Percentiles rank a stretch among this genome's conserved stretches.
phyloP scores from a whole-genome alignment of 176 grass and related monocot genomes.

The Oryza coarctata region DNA sequence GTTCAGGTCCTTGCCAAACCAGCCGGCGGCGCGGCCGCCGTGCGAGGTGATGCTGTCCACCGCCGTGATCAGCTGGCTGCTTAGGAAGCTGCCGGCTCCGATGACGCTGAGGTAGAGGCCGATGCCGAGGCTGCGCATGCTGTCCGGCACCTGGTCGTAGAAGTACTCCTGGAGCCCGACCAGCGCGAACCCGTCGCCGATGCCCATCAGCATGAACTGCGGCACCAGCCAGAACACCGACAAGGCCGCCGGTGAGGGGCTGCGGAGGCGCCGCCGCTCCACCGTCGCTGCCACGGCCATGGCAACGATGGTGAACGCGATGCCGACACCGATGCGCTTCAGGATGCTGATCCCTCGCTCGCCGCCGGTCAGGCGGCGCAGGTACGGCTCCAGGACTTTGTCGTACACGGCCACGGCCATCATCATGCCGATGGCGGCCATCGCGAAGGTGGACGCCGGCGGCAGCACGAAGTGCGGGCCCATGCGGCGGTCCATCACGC shows the following conservation, averaged over 20 bases:
- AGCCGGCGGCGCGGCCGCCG: constrained; percentile 18
- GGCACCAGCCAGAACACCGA: constrained; percentile 69
- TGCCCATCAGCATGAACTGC: constrained; percentile 64
- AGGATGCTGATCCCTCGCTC: constrained; percentile 86
- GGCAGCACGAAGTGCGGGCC: constrained; percentile 55
- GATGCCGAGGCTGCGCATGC: constrained; percentile 81
- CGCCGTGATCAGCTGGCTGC: constrained; percentile 61
- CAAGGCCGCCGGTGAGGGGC: background rate
- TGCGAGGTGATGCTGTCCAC: constrained; percentile 36
- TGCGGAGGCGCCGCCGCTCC: constrained; percentile 45
- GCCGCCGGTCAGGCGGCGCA: constrained; percentile 44
- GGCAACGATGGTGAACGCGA: constrained; percentile 36
- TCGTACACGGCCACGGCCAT: constrained; percentile 53
- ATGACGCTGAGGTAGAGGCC: constrained; percentile 72
- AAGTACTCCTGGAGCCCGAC: constrained; percentile 93
- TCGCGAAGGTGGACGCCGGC: constrained; percentile 58
- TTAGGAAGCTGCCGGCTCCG: constrained; percentile 72
- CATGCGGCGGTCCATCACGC: constrained; percentile 64
- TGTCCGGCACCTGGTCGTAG: constrained; percentile 83
- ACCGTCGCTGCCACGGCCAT: constrained; percentile 50
- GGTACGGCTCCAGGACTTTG: constrained; percentile 60
- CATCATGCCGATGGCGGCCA: constrained; percentile 61
- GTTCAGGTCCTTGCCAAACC: constrained; percentile 74
- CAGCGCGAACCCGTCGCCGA: constrained; percentile 72
- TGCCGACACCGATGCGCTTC: constrained; percentile 61